Conservation (phyloP, 352 stramenopile genomes). For the Globisporangium apiculatum region DNA sequence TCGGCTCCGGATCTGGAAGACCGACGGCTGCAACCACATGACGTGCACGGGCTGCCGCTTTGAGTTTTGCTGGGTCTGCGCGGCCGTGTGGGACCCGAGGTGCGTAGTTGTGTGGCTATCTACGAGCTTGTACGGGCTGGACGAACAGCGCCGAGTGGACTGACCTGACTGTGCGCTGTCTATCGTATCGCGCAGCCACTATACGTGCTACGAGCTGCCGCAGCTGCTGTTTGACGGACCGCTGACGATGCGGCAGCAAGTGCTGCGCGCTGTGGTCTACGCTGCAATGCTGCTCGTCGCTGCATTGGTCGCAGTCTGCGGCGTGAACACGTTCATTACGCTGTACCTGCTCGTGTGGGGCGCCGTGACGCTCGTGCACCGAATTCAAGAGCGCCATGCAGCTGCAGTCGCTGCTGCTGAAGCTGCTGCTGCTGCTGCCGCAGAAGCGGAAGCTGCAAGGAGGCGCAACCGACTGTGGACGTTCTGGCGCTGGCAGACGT, state of each 20-base stretch:
- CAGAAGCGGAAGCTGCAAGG: no score
- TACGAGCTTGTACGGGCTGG: no score
- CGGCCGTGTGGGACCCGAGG: slow-evolving; percentile 35
- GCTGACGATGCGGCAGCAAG: slow-evolving; percentile 21
- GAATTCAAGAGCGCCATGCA: background rate
- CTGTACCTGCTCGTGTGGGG: slow-evolving; percentile 22
- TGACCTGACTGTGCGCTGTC: no score
- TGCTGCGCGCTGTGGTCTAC: slow-evolving; percentile 43
- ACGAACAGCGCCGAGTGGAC: no score
- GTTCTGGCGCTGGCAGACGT: no score
- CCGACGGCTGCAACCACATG: slow-evolving; percentile 71
- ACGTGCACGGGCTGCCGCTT: slow-evolving; percentile 54
- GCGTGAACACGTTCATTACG: slow-evolving; percentile 46
- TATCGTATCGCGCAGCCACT: slow-evolving; percentile 26
- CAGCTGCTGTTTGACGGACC: slow-evolving; percentile 23
- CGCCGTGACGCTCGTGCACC: slow-evolving; percentile 4
- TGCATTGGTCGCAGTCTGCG: slow-evolving; percentile 41
- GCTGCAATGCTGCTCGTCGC: slow-evolving; percentile 41
- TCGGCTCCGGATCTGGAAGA: slow-evolving; percentile 72
- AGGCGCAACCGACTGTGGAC: no score
- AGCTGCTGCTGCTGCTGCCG: background rate
- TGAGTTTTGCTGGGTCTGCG: slow-evolving; percentile 72
- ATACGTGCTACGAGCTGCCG: slow-evolving; percentile 61
- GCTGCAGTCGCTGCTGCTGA: background rate
- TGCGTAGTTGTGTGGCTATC: background rate